Percentiles rank a stretch among this genome's conserved stretches.
Conservation (phyloP, 805 yeast genomes). For the Yarrowia deformans region DNA sequence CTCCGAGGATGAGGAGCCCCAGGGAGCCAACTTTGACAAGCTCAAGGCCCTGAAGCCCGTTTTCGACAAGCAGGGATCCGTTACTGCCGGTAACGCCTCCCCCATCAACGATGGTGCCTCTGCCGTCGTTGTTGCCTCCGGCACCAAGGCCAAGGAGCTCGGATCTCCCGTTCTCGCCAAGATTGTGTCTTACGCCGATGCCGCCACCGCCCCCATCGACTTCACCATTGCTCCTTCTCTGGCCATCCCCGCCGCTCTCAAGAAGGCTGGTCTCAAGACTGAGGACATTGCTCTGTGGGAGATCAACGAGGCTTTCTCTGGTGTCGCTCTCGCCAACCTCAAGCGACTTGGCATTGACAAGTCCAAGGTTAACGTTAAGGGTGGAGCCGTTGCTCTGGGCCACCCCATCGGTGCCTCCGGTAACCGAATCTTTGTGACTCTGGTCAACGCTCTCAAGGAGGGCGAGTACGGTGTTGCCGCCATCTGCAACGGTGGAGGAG, state of each 20-base stretch:
- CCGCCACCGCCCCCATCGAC: constrained; percentile 89
- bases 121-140: constrained; percentile 85
- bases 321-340: constrained; percentile 86
- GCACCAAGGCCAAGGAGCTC: constrained; percentile 75
- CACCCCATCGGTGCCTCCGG: constrained; percentile 98
- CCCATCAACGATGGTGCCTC: constrained; percentile 97
- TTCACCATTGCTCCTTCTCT: constrained; percentile 94
- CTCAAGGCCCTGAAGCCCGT: constrained; percentile 83
- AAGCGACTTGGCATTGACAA: constrained; percentile 68
- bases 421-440: constrained; percentile 78
- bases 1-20: constrained; percentile 77
- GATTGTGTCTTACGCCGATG: constrained; percentile 93
- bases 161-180: constrained; percentile 75
- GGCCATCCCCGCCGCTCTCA: constrained; percentile 90
- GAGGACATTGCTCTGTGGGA: constrained; percentile 83
- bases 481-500: constrained; percentile 98
- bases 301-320: constrained; percentile 96
- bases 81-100: constrained; percentile 94
- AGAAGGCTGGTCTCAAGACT: constrained; percentile 71
- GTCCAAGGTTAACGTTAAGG: constrained; percentile 82
- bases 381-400: constrained; percentile 96
- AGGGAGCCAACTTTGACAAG: constrained; percentile 72
- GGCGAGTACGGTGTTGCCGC: constrained; percentile 91
- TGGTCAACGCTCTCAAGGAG: constrained; percentile 57
- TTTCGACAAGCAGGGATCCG: constrained; percentile 91